phyloP scores from a whole-genome alignment of 2,329 filamentous ascomycete genomes.

The Fusarium phyllophilum region DNA sequence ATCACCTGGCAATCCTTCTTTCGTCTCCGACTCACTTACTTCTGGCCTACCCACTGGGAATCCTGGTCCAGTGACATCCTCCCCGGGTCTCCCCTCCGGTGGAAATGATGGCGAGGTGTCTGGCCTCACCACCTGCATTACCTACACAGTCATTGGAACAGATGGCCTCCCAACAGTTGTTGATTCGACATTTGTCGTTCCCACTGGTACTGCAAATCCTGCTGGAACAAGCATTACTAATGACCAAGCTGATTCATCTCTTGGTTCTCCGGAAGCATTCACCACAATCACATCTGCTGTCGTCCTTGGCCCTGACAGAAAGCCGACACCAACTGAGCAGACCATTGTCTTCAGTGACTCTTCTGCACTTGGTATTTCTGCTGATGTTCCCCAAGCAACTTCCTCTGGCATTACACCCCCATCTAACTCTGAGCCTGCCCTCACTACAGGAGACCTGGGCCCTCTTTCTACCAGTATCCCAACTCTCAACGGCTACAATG shows the following conservation, averaged over 20 bases:
- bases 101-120: not conserved
- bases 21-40: slow-evolving; percentile 27
- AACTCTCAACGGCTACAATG: slow-evolving; percentile 43
- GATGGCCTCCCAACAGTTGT: slow-evolving; percentile 45
- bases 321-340: slow-evolving; percentile 46
- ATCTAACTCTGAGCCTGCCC: slow-evolving; percentile 24
- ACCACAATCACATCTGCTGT: slow-evolving; percentile 48
- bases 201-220: slow-evolving; percentile 35
- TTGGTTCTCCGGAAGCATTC: slow-evolving; percentile 23
- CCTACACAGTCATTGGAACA: slow-evolving; percentile 43
- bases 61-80: slow-evolving; percentile 34
- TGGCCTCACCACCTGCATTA: slow-evolving; percentile 46
- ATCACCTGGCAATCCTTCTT: slow-evolving; percentile 33
- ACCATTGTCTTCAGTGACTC: slow-evolving; percentile 46
- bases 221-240: slow-evolving; percentile 26
- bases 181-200: slow-evolving; percentile 46
- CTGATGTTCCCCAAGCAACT: slow-evolving; percentile 24
- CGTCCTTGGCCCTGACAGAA: slow-evolving; percentile 47
- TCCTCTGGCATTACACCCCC: slow-evolving; percentile 27
- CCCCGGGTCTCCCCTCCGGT: slow-evolving; percentile 10
- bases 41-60: slow-evolving; percentile 41
- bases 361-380: slow-evolving; percentile 32
- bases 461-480: slow-evolving; percentile 28
- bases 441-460: slow-evolving; percentile 15
- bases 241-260: slow-evolving; percentile 17